Evolutionary conservation across 306 rosid species (phyloP).

Genomic region (Dryas drummondii): DNA sequence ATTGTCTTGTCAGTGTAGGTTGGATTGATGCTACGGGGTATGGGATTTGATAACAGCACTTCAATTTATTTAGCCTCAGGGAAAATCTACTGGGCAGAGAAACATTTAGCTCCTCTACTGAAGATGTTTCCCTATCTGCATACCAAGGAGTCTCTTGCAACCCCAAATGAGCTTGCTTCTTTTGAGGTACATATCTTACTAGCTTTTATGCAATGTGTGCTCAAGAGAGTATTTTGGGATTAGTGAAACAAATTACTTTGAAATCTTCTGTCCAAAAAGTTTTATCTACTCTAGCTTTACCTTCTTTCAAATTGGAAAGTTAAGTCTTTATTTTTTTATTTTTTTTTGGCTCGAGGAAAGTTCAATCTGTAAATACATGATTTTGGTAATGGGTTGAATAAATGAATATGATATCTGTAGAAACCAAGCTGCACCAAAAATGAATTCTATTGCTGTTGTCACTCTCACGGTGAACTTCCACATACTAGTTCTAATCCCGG

Average conservation of each 20-base stretch:
- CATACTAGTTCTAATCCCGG: slow-evolving; percentile 21
- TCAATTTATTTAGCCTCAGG: slow-evolving; percentile 92
- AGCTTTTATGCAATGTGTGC: not conserved
- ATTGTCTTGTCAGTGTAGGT: slow-evolving; percentile 55
- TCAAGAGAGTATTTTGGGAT: not conserved
- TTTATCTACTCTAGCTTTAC: not conserved
- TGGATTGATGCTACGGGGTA: slow-evolving; percentile 90
- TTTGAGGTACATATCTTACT: slow-evolving; percentile 52
- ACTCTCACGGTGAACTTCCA: slow-evolving; percentile 11
- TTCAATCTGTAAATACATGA: not conserved
- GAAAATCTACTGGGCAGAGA: slow-evolving; percentile 70
- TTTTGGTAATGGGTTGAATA: not conserved
- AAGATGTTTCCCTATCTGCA: slow-evolving; percentile 85
- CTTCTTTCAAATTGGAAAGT: not conserved
- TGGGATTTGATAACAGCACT: slow-evolving; percentile 84
- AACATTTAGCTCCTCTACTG: slow-evolving; percentile 66
- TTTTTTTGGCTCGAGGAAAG: not conserved
- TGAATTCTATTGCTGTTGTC: not conserved
- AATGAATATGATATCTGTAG: not conserved
- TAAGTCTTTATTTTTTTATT: too few species aligned
- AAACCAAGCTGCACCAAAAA: not conserved
- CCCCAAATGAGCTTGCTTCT: slow-evolving; percentile 81
- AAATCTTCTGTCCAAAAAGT: not conserved
- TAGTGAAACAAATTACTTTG: not conserved
- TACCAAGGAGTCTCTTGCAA: slow-evolving; percentile 87